Base-by-base conservation (phyloP, 192 early-diverging fungal species). In the Jimgerdemannia lactiflua region DNA sequence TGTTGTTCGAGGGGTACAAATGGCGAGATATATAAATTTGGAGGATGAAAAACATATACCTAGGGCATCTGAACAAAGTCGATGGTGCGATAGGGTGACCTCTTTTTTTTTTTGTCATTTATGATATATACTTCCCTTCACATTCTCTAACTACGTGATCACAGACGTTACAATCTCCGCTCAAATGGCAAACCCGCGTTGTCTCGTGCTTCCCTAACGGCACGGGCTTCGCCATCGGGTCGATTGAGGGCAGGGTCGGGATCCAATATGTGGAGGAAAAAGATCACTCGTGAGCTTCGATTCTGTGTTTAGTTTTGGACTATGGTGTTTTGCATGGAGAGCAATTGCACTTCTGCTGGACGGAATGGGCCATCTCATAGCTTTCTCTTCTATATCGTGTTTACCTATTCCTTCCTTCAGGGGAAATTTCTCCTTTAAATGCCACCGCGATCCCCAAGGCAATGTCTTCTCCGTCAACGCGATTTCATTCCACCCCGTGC, bases 201-300 rank as follows among this genome's bases (percentile, higher is more conserved):
- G 84, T 99, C 9, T 84, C 94, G 39, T 96, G 94, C 78, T 97
- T 98, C 72, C 81, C 90, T 9, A 85, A 85, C 49, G 90, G 89
- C 11, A 91, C 83, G 10, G 96, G 97, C 3, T 98, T 92, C 82
- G 95, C 94, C 17, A 85, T 99, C 71, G 96, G 95, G 3, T 94
- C 94, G 17, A 96, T 99, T 76, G 97, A 99, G 79, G 97, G 97
- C 44, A 86, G 97, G 67, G 94, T 96, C 4, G 94, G 91, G 9
- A 96, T 99, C 71, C 94, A 98, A 84, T 95, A 95, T 81, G 80
- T 96, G 29, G 95, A 97, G 44, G 93, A 95, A 29, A 94, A 93
- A 73, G 91, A 93, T 4, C 77, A 78, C 18, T 44, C 77, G 74
- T 90, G 86, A 82, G 77, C 54, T 10, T 65, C 42, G 3, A 66